Conservation (phyloP, 2,329 filamentous ascomycete species). For the Fusarium concolor region DNA sequence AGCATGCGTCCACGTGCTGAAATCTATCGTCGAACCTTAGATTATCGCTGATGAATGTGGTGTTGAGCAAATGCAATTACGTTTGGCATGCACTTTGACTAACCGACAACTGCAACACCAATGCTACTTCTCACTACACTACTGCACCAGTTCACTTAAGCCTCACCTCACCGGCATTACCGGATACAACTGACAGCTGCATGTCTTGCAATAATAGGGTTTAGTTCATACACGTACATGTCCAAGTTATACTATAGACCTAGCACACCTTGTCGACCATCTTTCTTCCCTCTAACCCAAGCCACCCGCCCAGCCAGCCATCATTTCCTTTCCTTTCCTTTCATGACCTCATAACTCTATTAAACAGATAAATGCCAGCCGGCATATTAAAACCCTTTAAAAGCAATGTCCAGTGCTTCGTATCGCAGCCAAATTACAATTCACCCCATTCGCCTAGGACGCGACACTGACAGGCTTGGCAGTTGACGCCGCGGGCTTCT, state of each 20-base stretch:
- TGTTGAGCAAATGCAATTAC: constrained; percentile 33
- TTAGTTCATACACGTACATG: constrained; percentile 7
- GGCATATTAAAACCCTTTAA: constrained; percentile 35
- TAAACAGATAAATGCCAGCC: constrained; percentile 39
- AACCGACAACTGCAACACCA: background rate
- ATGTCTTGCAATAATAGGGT: constrained; percentile 23
- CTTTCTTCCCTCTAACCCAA: constrained; percentile 28
- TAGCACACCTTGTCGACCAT: constrained; percentile 28
- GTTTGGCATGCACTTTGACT: constrained; percentile 12
- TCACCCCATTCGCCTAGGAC: constrained; percentile 42
- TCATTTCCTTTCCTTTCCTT: constrained; percentile 42
- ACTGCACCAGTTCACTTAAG: background rate
- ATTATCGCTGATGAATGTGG: constrained; percentile 4
- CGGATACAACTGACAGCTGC: constrained; percentile 19
- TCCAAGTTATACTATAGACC: constrained; percentile 10
- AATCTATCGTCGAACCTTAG: constrained; percentile 13
- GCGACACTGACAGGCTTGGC: constrained; percentile 53
- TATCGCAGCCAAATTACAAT: constrained; percentile 28
- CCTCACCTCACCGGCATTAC: background rate
- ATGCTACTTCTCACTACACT: background rate
- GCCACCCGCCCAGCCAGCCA: constrained; percentile 24
- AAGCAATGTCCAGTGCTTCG: constrained; percentile 35
- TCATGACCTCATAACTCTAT: constrained; percentile 50
- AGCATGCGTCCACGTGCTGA: constrained; percentile 28
- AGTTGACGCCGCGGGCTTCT: constrained; percentile 51